These are phyloP conservation scores for Coffea humblotiana DNA, from an alignment of 305 asterid genomes.

Conservation along the genomic window DNA sequence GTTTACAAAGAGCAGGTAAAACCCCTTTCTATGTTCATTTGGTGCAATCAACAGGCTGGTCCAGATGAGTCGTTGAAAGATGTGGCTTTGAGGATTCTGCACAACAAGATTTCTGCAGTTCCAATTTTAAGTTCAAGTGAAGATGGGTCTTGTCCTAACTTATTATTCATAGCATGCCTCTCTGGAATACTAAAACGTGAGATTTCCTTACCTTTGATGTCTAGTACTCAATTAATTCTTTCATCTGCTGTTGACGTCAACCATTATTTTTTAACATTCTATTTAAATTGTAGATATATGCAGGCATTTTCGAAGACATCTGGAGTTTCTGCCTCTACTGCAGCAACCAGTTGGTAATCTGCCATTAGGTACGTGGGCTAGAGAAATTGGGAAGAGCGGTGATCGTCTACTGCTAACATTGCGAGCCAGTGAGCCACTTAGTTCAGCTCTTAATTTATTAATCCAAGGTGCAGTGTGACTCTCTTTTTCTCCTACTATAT, in stretches of 20 bases:
- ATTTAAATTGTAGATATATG: constrained; percentile 43
- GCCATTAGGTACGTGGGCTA: constrained; percentile 64
- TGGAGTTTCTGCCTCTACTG: constrained; percentile 51
- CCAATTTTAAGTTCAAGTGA: constrained; percentile 50
- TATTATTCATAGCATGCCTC: constrained; percentile 61
- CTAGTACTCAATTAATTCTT: neutral
- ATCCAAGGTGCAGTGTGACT: constrained; percentile 49
- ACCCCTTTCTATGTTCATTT: neutral
- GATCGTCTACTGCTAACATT: constrained; percentile 45
- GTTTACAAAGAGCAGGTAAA: neutral
- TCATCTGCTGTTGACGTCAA: constrained; percentile 3
- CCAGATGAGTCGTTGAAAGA: constrained; percentile 68
- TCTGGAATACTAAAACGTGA: constrained; percentile 51
- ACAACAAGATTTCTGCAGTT: constrained; percentile 53
- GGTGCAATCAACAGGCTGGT: constrained; percentile 50
- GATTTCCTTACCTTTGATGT: constrained; percentile 13
- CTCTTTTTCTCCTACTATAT: neutral
- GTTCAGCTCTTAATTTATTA: constrained; percentile 50
- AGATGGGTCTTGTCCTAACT: constrained; percentile 46
- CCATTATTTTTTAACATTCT: neutral
- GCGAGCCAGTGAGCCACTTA: constrained; percentile 43
- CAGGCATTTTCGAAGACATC: constrained; percentile 51
- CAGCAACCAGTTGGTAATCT: constrained; percentile 61
- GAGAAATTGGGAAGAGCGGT: constrained; percentile 35
- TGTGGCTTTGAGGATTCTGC: constrained; percentile 52